Evolutionary conservation across 768 basidiomycete species (phyloP), one percentile per base, ranked within the genome.

Genomic region (Polyporus arcularius): DNA sequence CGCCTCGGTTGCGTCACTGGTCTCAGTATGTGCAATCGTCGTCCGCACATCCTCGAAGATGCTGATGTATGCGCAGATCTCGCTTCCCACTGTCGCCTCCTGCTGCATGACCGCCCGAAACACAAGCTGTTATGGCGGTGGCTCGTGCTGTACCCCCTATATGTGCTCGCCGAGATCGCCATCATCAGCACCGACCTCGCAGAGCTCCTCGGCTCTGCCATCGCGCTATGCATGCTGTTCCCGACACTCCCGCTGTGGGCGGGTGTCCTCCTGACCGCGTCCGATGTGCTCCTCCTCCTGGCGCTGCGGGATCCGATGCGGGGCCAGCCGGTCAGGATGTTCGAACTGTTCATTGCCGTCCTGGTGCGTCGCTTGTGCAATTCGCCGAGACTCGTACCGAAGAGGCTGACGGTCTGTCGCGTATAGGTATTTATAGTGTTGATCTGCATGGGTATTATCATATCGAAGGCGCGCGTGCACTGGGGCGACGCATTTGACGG

Each of bases 1-100:
- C 81, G 89, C 63, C 76, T 98, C 2, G 96, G 96, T 28, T 85
- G 87, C 62, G 90, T 92, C 26, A 92, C 90, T 0, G 90, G 90
- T 7, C 79, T 91, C 18, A 89, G 90, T 90, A 73, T 71, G 76
- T 73, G 26, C 4, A 15, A 28, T 50, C 38, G 21, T 38, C 46
- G 12, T 26, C 46, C 26, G 18, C 21, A 6, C 26, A 21, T 3
- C 47, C 16, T 51, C 31, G 5, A 9, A 52, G 11, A 10, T 21
- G 26, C 35, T 4, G 14, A 12, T 16, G 35, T 39, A 5, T 4
- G 7, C 58, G 16, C 53, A 76, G 82, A 84, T 61, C 73, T 82
- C 6, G 80, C 81, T 1, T 67, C 76, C 2, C 81, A 83, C 39
- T 82, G 80, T 65, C 76, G 82, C 5, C 66, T 79, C n/a, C 72